Evolutionary conservation across 2,329 filamentous ascomycete species (phyloP).

Genomic region (Cladosporium austrohemisphaericum): DNA sequence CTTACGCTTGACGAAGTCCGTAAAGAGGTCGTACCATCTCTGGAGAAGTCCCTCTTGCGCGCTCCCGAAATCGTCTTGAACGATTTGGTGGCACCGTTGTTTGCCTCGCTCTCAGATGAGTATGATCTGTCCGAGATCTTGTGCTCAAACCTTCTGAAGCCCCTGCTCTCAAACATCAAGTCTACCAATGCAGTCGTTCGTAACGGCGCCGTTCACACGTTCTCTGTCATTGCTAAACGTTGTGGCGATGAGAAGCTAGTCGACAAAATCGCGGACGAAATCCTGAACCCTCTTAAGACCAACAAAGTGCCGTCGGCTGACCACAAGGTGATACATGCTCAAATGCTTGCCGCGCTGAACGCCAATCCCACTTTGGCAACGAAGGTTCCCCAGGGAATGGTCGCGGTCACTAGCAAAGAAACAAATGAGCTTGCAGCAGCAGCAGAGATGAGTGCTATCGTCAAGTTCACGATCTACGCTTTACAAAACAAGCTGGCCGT

Average conservation of each 20-base stretch:
- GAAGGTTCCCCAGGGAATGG: slow-evolving; percentile 64
- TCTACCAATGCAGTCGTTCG: slow-evolving; percentile 80
- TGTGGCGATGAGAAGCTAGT: slow-evolving; percentile 58
- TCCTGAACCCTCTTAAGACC: slow-evolving; percentile 73
- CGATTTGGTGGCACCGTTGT: slow-evolving; percentile 70
- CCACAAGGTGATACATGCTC: slow-evolving; percentile 76
- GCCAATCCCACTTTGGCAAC: slow-evolving; percentile 59
- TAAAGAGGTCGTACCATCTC: slow-evolving; percentile 69
- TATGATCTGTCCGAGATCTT: slow-evolving; percentile 77
- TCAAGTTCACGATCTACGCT: slow-evolving; percentile 60
- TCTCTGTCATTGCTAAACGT: slow-evolving; percentile 63
- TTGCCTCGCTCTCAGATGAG: slow-evolving; percentile 62
- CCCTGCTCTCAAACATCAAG: slow-evolving; percentile 83
- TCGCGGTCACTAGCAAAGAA: slow-evolving; percentile 72
- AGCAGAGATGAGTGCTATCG: slow-evolving; percentile 69
- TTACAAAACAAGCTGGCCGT: slow-evolving; percentile 59
- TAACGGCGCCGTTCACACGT: slow-evolving; percentile 69
- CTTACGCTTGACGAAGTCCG: slow-evolving; percentile 69
- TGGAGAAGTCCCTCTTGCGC: slow-evolving; percentile 85
- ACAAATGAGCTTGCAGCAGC: slow-evolving; percentile 79
- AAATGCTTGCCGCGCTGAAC: slow-evolving; percentile 68
- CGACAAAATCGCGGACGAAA: slow-evolving; percentile 69
- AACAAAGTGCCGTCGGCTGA: slow-evolving; percentile 82
- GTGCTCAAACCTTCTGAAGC: slow-evolving; percentile 71
- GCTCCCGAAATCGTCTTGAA: slow-evolving; percentile 85